Evolutionary conservation across 2,329 filamentous ascomycete species (phyloP), one percentile per base, ranked within the genome.

Genomic region (Westerdykella sp.): DNA sequence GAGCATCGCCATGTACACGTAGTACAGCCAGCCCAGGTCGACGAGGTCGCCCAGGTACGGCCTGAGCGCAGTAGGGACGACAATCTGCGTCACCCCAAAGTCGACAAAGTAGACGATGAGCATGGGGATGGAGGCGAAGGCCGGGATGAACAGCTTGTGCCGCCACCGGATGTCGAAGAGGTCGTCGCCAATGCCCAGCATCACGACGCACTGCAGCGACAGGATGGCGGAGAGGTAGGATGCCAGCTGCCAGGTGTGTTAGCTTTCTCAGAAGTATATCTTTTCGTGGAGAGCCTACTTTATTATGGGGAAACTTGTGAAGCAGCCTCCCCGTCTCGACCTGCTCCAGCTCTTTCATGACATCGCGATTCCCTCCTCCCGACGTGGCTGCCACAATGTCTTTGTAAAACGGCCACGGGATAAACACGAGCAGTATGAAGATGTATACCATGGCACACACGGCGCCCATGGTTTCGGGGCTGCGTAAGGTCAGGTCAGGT

Each of bases 111-210:
- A 98, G 56, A 98, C 85, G 50, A 95, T 87, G 10, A 98, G 82
- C 69, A 97, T 84, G 13, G 93, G 93, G 47, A 97, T 87, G 37
- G 88, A 85, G 44, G 90, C 90, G 56, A 98, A 85, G 45, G 88
- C 93, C 5, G 93, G 93, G 56, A 98, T 96, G 73, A 96, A 86
- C 70, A 96, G 89, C 73, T 98, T 98, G 77, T 98, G 91, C 42
- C 93, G 85, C 93, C 93, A 98, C 63, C 93, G 82, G 61, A 98
- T 95, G 68, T 98, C 93, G 69, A 98, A 95, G 40, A 96, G 79
- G 69, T 98, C 93, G 69, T 98, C 93, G 53, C 88, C 87, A 47
- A 98, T 84, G 42, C 93, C 93, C 28, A 98, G 83, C 45, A 97
- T 83, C 39, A 89, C 85, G 50, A 94, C 88, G 37, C 84, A 86